These are phyloP conservation scores for Marasmius oreades DNA, from an alignment of 1,284 basidiomycete genomes.

Conservation along the genomic window DNA sequence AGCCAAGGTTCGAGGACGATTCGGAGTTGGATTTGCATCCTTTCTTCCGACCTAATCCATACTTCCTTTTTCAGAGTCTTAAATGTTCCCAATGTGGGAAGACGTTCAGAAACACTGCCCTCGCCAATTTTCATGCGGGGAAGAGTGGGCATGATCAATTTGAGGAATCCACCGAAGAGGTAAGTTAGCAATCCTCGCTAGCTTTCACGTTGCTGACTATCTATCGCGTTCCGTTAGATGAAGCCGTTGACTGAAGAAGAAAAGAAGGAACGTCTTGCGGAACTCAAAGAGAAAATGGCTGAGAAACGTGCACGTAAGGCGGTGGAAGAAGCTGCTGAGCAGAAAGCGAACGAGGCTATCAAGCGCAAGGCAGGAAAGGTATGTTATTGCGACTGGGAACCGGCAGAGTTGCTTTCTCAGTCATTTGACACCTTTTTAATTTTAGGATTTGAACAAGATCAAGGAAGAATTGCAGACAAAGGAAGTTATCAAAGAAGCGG, in stretches of 20 bases:
- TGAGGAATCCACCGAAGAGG: constrained; percentile 94
- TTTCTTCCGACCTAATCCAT: background rate
- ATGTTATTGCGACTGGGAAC: constrained; percentile 1
- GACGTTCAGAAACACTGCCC: constrained; percentile 81
- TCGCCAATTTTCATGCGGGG: constrained; percentile 93
- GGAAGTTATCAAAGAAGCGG: constrained; percentile 66
- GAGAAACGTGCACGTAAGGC: constrained; percentile 72
- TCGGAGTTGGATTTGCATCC: background rate
- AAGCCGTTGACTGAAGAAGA: constrained; percentile 95
- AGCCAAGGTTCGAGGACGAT: constrained; percentile 49
- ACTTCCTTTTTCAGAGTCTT: constrained; percentile 44
- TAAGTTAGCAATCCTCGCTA: constrained; percentile 27
- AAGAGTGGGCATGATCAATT: constrained; percentile 94
- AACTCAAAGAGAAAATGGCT: constrained; percentile 75
- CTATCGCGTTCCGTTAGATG: constrained; percentile 44
- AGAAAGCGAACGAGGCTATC: constrained; percentile 76
- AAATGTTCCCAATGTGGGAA: constrained; percentile 83
- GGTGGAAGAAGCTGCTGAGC: constrained; percentile 67
- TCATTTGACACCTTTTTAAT: background rate
- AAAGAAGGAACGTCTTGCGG: constrained; percentile 78
- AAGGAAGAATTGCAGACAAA: constrained; percentile 15
- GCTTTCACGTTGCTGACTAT: background rate
- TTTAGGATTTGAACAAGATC: constrained; percentile 14
- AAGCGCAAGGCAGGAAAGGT: constrained; percentile 84
- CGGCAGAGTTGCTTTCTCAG: background rate